These are phyloP conservation scores for Xerocomellus chrysenteron DNA, from an alignment of 768 basidiomycete species.

Conservation along the genomic window DNA sequence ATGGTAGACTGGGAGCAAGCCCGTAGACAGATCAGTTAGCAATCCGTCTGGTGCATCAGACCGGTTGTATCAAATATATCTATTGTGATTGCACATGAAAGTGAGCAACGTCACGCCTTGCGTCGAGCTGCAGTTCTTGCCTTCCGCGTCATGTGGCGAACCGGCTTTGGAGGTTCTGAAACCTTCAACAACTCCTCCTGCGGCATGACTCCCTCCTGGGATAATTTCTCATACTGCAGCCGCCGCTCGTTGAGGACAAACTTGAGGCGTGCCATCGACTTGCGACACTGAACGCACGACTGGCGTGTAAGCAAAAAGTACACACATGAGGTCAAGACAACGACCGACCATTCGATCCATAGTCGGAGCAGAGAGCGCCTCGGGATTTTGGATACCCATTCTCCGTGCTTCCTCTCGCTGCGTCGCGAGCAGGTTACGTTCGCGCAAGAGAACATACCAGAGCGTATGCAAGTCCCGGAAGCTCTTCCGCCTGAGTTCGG, in stretches of 20 bases:
- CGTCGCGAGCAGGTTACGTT: constrained; percentile 87
- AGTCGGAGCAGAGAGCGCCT: constrained; percentile 26
- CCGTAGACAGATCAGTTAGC: constrained; percentile 18
- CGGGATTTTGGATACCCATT: constrained; percentile 42
- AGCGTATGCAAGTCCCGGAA: constrained; percentile 93
- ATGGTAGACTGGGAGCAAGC: constrained; percentile 66
- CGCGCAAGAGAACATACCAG: constrained; percentile 89
- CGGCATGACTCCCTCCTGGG: constrained; percentile 17
- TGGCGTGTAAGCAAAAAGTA: constrained; percentile 1
- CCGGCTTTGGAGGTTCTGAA: constrained; percentile 13
- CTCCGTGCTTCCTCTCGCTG: constrained; percentile 79
- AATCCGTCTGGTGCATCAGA: background rate
- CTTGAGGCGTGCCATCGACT: constrained; percentile 97
- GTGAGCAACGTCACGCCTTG: constrained; percentile 4
- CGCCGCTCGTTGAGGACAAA: constrained; percentile 88
- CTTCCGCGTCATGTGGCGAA: constrained; percentile 21
- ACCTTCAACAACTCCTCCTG: constrained; percentile 17
- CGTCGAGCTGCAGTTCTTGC: constrained; percentile 20
- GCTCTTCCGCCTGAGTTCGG: constrained; percentile 85
- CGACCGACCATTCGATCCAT: constrained; percentile 47
- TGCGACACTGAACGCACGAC: constrained; percentile 63
- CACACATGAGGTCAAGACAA: background rate
- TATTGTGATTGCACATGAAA: constrained; percentile 6
- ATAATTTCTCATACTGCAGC: constrained; percentile 61
- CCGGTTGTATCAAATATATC: constrained; percentile 8